phyloP scores from a whole-genome alignment of 768 basidiomycete genomes.

The Russula abietina region DNA sequence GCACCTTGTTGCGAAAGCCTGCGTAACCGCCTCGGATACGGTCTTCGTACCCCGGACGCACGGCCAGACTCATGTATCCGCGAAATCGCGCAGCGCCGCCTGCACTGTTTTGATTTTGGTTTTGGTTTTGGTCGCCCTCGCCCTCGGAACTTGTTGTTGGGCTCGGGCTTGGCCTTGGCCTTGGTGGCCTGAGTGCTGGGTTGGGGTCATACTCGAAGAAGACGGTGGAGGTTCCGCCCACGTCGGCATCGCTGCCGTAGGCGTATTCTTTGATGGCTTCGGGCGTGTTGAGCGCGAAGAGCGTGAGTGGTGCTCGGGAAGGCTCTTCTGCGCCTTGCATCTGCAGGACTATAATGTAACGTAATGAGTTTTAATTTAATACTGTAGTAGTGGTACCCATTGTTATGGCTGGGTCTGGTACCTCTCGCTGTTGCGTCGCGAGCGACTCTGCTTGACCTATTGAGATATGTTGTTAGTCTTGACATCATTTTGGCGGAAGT shows the following conservation, averaged over 20 bases:
- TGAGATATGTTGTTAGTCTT: slow-evolving; percentile 31
- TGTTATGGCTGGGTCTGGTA: slow-evolving; percentile 1
- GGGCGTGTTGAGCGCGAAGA: slow-evolving; percentile 58
- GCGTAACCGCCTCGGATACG: slow-evolving; percentile 82
- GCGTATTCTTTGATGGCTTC: slow-evolving; percentile 60
- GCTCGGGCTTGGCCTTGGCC: too few species aligned
- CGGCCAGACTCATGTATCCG: slow-evolving; percentile 70
- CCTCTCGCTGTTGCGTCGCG: slow-evolving; percentile 34
- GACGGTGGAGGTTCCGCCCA: slow-evolving; percentile 79
- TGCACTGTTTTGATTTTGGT: not conserved
- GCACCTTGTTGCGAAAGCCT: slow-evolving; percentile 80
- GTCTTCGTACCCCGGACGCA: slow-evolving; percentile 59
- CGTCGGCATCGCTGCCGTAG: slow-evolving; percentile 81
- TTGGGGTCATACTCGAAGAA: slow-evolving; percentile 62
- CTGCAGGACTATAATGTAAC: slow-evolving; percentile 56
- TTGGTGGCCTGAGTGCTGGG: slow-evolving; percentile 37
- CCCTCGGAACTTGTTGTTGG: too few species aligned
- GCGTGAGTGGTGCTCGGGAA: slow-evolving; percentile 51
- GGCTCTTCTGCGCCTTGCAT: slow-evolving; percentile 74
- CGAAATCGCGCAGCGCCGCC: slow-evolving; percentile 67
- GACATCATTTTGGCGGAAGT: slow-evolving; percentile 29
- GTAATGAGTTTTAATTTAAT: too few species aligned
- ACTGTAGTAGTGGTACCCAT: too few species aligned
- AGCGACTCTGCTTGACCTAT: slow-evolving; percentile 37
- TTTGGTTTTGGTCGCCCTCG: too few species aligned